Percentiles rank a stretch among this genome's conserved stretches.
Conservation (phyloP, 1,284 basidiomycete genomes). For the Trichosporon ovoides region DNA sequence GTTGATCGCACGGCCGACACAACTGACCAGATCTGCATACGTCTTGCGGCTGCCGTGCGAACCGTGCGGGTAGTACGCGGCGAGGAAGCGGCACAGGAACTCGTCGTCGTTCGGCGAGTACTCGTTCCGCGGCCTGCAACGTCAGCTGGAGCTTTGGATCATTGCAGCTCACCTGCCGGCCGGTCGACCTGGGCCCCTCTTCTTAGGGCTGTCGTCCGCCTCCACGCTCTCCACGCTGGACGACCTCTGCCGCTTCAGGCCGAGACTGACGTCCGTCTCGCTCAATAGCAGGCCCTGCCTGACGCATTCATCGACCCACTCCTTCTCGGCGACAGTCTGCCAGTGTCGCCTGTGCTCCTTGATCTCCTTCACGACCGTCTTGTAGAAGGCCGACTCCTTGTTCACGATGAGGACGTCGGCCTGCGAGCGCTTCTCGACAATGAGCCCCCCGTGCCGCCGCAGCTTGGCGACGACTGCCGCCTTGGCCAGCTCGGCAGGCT, state of each 20-base stretch:
- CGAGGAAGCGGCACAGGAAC: slow-evolving; percentile 41
- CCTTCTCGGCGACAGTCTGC: slow-evolving; percentile 37
- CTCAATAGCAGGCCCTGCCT: slow-evolving; percentile 16
- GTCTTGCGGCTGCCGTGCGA: slow-evolving; percentile 39
- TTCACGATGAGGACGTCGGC: slow-evolving; percentile 43
- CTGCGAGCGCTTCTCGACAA: slow-evolving; percentile 26
- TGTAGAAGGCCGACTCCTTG: slow-evolving; percentile 25
- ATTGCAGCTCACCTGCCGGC: slow-evolving; percentile 33
- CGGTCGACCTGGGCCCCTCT: slow-evolving; percentile 36
- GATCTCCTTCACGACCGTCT: slow-evolving; percentile 27
- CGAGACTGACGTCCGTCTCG: slow-evolving; percentile 5
- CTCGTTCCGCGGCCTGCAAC: slow-evolving; percentile 33
- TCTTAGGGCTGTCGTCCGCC: slow-evolving; percentile 21
- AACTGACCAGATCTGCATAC: slow-evolving; percentile 31
- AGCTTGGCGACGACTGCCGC: slow-evolving; percentile 12
- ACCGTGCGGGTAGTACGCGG: slow-evolving; percentile 25
- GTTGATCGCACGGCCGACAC: neutral
- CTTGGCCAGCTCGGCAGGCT: slow-evolving; percentile 17
- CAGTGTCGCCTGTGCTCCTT: slow-evolving; percentile 21
- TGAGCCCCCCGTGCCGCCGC: slow-evolving; percentile 24
- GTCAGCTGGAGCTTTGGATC: neutral
- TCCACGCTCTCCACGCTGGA: slow-evolving; percentile 21
- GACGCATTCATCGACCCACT: slow-evolving; percentile 37
- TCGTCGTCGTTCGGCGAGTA: slow-evolving; percentile 43
- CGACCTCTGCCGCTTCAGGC: neutral